A percentile compares a stretch with the other conserved stretches of the same genome.
These are phyloP conservation scores for Coniochaeta ligniaria DNA, from an alignment of 2,329 filamentous ascomycete genomes.

Conservation along the genomic window DNA sequence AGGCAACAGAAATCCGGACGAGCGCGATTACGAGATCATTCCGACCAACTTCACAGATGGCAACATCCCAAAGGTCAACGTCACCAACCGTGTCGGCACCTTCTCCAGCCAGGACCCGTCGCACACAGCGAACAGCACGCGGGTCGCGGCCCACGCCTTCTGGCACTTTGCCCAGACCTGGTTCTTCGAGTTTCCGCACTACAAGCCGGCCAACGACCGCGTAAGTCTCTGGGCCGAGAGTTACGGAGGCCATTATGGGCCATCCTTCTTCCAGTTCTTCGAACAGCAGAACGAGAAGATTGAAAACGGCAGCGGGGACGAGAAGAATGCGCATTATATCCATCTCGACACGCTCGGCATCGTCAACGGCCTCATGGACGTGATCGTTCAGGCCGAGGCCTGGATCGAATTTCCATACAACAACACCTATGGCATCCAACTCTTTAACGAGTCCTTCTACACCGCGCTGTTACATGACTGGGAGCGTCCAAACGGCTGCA, in stretches of 20 bases:
- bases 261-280: conserved; percentile 30
- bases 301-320: conserved; percentile 7
- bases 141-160: conserved; percentile 42
- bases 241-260: conserved; percentile 29
- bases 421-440: conserved; percentile 45
- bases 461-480: conserved; percentile 34
- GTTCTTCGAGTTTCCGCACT: conserved; percentile 46
- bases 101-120: conserved; percentile 41
- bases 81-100: conserved; percentile 37
- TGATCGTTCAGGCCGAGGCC: conserved; percentile 35
- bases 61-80: conserved; percentile 25
- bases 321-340: conserved; percentile 9
- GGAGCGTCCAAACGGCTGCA: conserved; percentile 39
- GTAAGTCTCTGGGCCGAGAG: conserved; percentile 15
- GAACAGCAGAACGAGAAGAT: conserved; percentile 35
- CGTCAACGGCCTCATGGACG: conserved; percentile 49
- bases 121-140: conserved; percentile 38
- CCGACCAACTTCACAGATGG: conserved; percentile 28
- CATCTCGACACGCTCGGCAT: conserved; percentile 44
- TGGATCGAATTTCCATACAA: conserved; percentile 47
- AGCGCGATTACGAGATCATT: conserved; percentile 8
- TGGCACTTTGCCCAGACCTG: conserved; percentile 58
- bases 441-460: conserved; percentile 40
- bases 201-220: conserved; percentile 32
- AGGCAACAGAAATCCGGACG: neutral